These are phyloP conservation scores for Sphaerobolus stellatus DNA, from an alignment of 1,284 basidiomycete genomes.

Conservation along the genomic window DNA sequence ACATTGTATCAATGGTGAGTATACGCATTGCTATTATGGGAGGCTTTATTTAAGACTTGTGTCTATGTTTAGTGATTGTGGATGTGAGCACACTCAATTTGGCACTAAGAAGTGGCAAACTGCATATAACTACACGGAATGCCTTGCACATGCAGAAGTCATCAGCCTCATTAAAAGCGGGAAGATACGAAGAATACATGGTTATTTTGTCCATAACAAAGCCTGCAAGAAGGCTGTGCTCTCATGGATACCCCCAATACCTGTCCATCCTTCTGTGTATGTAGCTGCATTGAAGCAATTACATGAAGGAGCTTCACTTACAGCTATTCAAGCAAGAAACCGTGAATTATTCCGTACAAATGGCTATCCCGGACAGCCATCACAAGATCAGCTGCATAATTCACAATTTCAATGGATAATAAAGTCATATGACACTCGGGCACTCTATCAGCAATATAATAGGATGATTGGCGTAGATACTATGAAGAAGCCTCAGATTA, in stretches of 20 bases:
- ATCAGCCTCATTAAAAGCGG: too few relatives aligned
- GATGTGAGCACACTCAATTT: too few relatives aligned
- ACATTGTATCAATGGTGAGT: too few relatives aligned
- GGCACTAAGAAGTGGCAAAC: too few relatives aligned
- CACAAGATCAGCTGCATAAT: constrained; percentile 10
- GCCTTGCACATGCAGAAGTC: too few relatives aligned
- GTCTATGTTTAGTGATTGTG: too few relatives aligned
- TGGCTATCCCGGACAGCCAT: constrained; percentile 14
- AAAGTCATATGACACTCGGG: constrained; percentile 18
- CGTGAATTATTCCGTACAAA: constrained; percentile 2
- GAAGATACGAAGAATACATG: too few relatives aligned
- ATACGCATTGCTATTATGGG: too few relatives aligned
- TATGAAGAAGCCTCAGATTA: constrained; percentile 18
- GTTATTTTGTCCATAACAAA: constrained; percentile 26
- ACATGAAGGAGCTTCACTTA: constrained; percentile 22
- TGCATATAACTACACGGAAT: too few relatives aligned
- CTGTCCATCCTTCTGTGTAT: constrained; percentile 32
- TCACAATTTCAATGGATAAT: constrained; percentile 15
- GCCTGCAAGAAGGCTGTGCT: constrained; percentile 21
- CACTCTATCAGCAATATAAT: constrained; percentile 21
- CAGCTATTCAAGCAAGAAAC: constrained; percentile 15
- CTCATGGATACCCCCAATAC: constrained; percentile 24
- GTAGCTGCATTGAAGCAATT: constrained; percentile 29
- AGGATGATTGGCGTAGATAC: constrained; percentile 23
- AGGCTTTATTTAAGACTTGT: too few relatives aligned